These are phyloP conservation scores for Botrytis squamosa DNA, from an alignment of 2,329 filamentous ascomycete genomes.

Conservation along the genomic window DNA sequence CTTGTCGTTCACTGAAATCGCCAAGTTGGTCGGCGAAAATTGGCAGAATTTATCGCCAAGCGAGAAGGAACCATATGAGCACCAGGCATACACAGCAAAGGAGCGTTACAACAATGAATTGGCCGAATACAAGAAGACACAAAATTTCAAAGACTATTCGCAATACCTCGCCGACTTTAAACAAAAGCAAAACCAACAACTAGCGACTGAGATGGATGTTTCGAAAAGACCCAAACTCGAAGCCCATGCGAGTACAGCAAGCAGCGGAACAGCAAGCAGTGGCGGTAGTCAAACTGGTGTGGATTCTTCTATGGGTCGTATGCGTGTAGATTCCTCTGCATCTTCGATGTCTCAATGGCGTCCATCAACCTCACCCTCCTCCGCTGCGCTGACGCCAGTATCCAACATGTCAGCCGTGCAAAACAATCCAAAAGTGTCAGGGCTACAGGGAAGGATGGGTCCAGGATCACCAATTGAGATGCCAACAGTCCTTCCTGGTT, in stretches of 20 bases:
- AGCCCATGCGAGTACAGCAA: slow-evolving; percentile 30
- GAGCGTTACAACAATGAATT: slow-evolving; percentile 74
- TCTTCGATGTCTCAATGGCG: slow-evolving; percentile 32
- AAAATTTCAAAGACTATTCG: slow-evolving; percentile 65
- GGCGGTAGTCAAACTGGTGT: slow-evolving; percentile 28
- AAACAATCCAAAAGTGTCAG: slow-evolving; percentile 10
- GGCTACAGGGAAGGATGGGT: slow-evolving; percentile 13
- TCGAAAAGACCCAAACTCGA: slow-evolving; percentile 39
- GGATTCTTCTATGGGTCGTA: slow-evolving; percentile 26
- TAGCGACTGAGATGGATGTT: slow-evolving; percentile 40
- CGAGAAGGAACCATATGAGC: slow-evolving; percentile 72
- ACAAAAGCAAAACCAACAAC: slow-evolving; percentile 61
- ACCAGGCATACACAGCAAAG: slow-evolving; percentile 69
- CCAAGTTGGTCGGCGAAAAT: slow-evolving; percentile 76
- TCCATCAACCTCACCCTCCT: slow-evolving; percentile 16
- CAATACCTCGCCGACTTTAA: slow-evolving; percentile 77
- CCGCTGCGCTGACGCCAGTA: background rate
- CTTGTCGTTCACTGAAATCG: slow-evolving; percentile 78
- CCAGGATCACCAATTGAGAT: slow-evolving; percentile 30
- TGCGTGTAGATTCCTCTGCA: slow-evolving; percentile 30
- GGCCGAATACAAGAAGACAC: slow-evolving; percentile 74
- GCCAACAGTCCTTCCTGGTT: slow-evolving; percentile 35
- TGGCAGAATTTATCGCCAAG: slow-evolving; percentile 70
- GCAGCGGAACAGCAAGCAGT: slow-evolving; percentile 32
- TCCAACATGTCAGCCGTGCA: slow-evolving; percentile 24